A percentile compares a stretch with the other conserved stretches of the same genome.
phyloP scores from a whole-genome alignment of 148 eudicot species.

The Pouteria glomerata region DNA sequence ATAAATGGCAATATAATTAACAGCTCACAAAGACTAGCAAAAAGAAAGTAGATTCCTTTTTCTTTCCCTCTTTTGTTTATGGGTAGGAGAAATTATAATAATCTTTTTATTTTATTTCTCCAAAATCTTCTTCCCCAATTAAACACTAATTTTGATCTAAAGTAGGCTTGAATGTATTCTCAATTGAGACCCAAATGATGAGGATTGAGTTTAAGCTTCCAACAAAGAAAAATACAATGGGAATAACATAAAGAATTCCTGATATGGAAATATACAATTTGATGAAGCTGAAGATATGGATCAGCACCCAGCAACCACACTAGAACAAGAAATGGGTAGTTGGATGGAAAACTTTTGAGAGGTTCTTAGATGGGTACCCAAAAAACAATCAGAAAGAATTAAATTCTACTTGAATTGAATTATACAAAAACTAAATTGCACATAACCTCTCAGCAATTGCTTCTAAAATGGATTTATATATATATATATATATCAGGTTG shows the following conservation, averaged over 20 bases:
- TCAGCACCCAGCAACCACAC: slow-evolving; percentile 19
- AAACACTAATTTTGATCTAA: too few relatives aligned
- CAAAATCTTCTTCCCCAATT: too few relatives aligned
- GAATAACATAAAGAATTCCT: slow-evolving; percentile 10
- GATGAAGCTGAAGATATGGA: slow-evolving; percentile 24
- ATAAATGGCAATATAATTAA: slow-evolving; percentile 42
- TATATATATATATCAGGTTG: slow-evolving; percentile 15
- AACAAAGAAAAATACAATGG: not conserved
- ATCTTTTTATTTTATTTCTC: too few relatives aligned
- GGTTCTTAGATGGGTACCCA: slow-evolving; percentile 33
- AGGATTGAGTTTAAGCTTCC: not conserved
- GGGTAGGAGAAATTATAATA: too few relatives aligned
- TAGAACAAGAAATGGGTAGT: slow-evolving; percentile 17
- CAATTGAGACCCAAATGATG: slow-evolving; percentile 11
- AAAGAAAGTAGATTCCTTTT: too few relatives aligned
- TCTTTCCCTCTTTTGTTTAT: slow-evolving; percentile 43
- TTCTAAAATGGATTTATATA: too few relatives aligned
- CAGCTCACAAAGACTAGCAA: slow-evolving; percentile 89
- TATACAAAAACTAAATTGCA: slow-evolving; percentile 6
- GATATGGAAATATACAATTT: slow-evolving; percentile 14
- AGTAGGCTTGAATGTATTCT: slow-evolving; percentile 7
- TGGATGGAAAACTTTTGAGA: slow-evolving; percentile 18
- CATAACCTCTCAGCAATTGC: slow-evolving; percentile 12
- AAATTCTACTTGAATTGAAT: slow-evolving; percentile 36
- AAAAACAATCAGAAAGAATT: slow-evolving; percentile 34